Evolutionary conservation across 768 basidiomycete species (phyloP).

Genomic region (Suillus subluteus): DNA sequence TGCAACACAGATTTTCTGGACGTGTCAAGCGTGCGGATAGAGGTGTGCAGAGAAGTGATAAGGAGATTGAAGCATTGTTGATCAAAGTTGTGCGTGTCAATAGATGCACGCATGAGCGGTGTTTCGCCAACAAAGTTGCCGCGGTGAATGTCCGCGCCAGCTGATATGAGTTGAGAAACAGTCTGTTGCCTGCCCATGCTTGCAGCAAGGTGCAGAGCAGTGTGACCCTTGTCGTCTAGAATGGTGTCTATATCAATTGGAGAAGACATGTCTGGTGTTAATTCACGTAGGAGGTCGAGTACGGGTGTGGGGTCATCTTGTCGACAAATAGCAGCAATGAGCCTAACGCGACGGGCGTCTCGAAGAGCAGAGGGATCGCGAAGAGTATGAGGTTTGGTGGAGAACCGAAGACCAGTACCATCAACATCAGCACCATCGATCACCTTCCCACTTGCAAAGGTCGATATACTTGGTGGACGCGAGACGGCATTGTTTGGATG

Average conservation of each 20-base stretch:
- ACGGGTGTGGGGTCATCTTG: slow-evolving; percentile 68
- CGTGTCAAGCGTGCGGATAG: slow-evolving; percentile 88
- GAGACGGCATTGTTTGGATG: slow-evolving; percentile 49
- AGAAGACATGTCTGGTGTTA: slow-evolving; percentile 46
- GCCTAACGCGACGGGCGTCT: slow-evolving; percentile 59
- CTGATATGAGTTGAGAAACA: slow-evolving; percentile 68
- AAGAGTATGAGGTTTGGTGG: slow-evolving; percentile 63
- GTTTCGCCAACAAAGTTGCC: slow-evolving; percentile 97
- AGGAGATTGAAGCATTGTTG: slow-evolving; percentile 72
- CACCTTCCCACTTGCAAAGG: slow-evolving; percentile 46
- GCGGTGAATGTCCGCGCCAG: slow-evolving; percentile 86
- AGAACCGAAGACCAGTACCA: slow-evolving; percentile 56
- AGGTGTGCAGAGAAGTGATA: slow-evolving; percentile 64
- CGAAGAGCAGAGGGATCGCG: slow-evolving; percentile 57
- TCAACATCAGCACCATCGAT: slow-evolving; percentile 48
- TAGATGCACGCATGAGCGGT: slow-evolving; percentile 87
- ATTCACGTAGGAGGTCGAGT: slow-evolving; percentile 67
- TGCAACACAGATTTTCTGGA: slow-evolving; percentile 86
- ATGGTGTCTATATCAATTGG: slow-evolving; percentile 73
- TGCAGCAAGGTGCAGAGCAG: slow-evolving; percentile 90
- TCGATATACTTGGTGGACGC: slow-evolving; percentile 48
- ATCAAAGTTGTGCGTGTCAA: slow-evolving; percentile 87
- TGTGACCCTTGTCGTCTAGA: slow-evolving; percentile 94
- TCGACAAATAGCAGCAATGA: slow-evolving; percentile 69
- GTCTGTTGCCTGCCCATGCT: slow-evolving; percentile 75